Evolutionary conservation across 2,329 filamentous ascomycete genomes (phyloP), one percentile per base, ranked within the genome.

Genomic region (Shiraia sp.): DNA sequence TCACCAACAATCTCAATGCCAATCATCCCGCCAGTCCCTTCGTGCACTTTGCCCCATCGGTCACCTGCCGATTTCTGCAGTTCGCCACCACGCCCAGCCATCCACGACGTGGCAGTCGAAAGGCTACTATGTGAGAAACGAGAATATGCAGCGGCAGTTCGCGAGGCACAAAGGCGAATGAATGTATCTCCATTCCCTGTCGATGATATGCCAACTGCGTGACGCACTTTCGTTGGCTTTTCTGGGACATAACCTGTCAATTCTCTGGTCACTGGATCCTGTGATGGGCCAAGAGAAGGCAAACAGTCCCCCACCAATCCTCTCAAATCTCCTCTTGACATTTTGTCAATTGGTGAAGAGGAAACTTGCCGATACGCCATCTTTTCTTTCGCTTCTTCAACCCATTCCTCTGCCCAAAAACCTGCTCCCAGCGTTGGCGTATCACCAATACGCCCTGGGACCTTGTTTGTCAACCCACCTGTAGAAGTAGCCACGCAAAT

Each of bases 141-240:
- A 13, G 85, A 83, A 52, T 91, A 85, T 1, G 88, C 82, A 2
- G 82, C 86, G 0, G 85, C 82, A 0, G 87, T 91, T 23, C 87
- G 81, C 0, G 80, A 81, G 1, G 90, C 90, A 10, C 77, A 80
- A 2, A 82, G 73, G 3, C 89, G 83, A 12, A 95, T 76, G 65
- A 95, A 96, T 0, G 87, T 89, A 69, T 96, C 90, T 0, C 91
- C 90, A 56, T 96, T 95, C 0, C 90, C 91, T 0, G 90, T 92
- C 1, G 88, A 87, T 0, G 87, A 92, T 8, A 89, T 73, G 0
- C 78, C 88, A 61, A 81, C 64, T 3, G 72, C 73, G 34, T 71
- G 67, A 48, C 61, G 64, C 56, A 49, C 36, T 6, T 24, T 23
- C 13, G 25, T 24, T 4, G 35, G 24, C 32, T 51, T 49, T 25